Evolutionary conservation across 192 early-diverging fungal species (phyloP), one percentile per base, ranked within the genome.

Genomic region (Thoreauomyces humboldtii): DNA sequence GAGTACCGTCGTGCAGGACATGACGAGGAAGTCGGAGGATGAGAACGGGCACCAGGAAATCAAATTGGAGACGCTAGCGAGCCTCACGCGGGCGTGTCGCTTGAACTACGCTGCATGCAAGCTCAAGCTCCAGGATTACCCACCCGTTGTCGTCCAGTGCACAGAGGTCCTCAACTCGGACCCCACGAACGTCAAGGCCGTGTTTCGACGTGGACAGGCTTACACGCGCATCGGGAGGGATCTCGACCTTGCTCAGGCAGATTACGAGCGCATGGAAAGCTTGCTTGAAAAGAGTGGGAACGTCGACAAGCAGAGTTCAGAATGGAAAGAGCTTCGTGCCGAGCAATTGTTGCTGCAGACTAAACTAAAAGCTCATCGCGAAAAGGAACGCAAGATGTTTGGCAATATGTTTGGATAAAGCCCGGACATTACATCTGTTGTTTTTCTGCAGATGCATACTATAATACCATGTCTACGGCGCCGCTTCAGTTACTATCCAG

Each of bases 51-150:
- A n/a, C 14, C 42, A 45, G 22, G 56, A 51, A 19, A 57, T 78
- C 29, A 45, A 73, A 21, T 48, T 78, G 32, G 57, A 52, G 3
- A 21, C 48, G 15, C 50, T 81, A 0, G 61, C 73, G 1, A 29
- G 48, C 11, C 60, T 69, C 15, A 71, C 76, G 56, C 54, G 69
- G 21, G 37, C 69, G 0, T 59, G 56, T 32, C 65, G 82, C 28
- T 65, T 84, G 25, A 84, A 84, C 63, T 78, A 78, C 51, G 82
- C 79, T 1, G 74, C 77, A 9, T 81, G 79, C 53, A 76, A 79
- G 47, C 68, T 84, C 17, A 81, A 81, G 48, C 71, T 78, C n/a
- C 65, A 67, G 17, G 77, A 84, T 22, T 71, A 59, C 41, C 36
- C 52, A 12, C 57, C 76, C 2, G 82, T 74, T 15, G 67, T 81